A percentile compares a stretch with the other conserved stretches of the same genome.
phyloP scores from a whole-genome alignment of 208 protist species.

The Leishmania major region DNA sequence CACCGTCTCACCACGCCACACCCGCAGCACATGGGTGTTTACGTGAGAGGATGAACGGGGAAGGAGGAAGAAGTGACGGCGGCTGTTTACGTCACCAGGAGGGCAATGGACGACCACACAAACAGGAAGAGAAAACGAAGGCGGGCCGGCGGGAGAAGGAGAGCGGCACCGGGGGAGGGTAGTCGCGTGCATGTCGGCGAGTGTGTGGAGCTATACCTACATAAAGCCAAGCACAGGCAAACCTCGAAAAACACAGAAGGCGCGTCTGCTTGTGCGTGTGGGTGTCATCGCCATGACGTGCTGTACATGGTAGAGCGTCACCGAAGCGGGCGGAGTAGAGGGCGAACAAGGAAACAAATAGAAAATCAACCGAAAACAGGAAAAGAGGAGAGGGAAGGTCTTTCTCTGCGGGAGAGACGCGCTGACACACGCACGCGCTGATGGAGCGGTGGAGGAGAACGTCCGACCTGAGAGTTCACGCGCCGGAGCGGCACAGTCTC shows the following conservation, averaged over 20 bases:
- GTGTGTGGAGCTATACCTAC: conserved; percentile 1
- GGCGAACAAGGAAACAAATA: background rate
- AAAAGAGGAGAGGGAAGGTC: background rate
- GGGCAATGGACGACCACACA: background rate
- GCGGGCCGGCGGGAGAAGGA: background rate
- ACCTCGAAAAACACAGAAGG: background rate
- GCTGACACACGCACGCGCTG: background rate
- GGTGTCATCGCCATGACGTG: background rate
- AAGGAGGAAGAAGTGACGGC: background rate
- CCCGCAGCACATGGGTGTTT: background rate
- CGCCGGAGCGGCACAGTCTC: background rate
- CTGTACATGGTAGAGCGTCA: background rate
- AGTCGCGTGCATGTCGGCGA: background rate
- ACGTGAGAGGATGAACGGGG: background rate
- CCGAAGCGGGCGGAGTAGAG: background rate
- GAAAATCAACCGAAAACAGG: background rate
- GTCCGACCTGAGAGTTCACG: background rate
- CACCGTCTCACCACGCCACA: background rate
- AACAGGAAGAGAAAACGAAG: background rate
- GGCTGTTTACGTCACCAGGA: background rate
- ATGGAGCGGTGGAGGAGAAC: background rate
- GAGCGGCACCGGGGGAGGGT: background rate
- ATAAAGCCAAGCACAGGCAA: background rate
- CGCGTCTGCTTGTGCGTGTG: background rate
- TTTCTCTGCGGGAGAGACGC: background rate